A percentile compares a stretch with the other conserved stretches of the same genome.
Conservation (phyloP, 768 basidiomycete species). For the Exidia glandulosa region DNA sequence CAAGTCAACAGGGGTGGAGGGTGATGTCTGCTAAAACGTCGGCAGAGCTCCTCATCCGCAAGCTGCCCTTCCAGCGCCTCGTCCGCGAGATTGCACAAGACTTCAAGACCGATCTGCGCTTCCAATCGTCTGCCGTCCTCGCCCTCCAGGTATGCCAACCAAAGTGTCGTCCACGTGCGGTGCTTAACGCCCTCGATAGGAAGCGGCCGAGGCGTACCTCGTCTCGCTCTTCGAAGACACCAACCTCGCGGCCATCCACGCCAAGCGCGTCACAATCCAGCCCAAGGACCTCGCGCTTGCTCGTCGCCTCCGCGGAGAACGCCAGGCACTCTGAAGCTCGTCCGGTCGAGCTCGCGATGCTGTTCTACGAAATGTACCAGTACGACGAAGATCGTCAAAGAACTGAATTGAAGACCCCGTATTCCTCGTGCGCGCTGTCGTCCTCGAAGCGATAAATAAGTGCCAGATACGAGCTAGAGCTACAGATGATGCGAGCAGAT, state of each 20-base stretch:
- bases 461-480: neutral
- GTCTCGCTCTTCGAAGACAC: conserved; percentile 65
- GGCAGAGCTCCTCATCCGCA: conserved; percentile 38
- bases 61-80: conserved; percentile 38
- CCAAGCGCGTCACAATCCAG: conserved; percentile 48
- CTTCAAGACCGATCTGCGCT: conserved; percentile 64
- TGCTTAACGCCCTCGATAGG: no score
- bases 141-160: conserved; percentile 62
- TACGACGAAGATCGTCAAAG: no score
- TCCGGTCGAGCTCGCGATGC: neutral
- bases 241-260: conserved; percentile 51
- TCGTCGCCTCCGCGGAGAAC: conserved; percentile 76
- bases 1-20: neutral
- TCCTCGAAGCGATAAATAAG: neutral
- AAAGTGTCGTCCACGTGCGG: conserved; percentile 26
- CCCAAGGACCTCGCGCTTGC: conserved; percentile 86
- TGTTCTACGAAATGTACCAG: neutral
- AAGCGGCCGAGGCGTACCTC: conserved; percentile 45
- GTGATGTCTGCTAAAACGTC: neutral
- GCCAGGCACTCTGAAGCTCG: conserved; percentile 14
- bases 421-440: no score
- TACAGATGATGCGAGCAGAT: neutral
- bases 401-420: no score
- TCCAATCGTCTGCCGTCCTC: conserved; percentile 62
- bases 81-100: conserved; percentile 44